Percentiles rank a stretch among this genome's conserved stretches.
Evolutionary conservation across 768 basidiomycete species (phyloP).

Genomic region (Suillus ampliporus): DNA sequence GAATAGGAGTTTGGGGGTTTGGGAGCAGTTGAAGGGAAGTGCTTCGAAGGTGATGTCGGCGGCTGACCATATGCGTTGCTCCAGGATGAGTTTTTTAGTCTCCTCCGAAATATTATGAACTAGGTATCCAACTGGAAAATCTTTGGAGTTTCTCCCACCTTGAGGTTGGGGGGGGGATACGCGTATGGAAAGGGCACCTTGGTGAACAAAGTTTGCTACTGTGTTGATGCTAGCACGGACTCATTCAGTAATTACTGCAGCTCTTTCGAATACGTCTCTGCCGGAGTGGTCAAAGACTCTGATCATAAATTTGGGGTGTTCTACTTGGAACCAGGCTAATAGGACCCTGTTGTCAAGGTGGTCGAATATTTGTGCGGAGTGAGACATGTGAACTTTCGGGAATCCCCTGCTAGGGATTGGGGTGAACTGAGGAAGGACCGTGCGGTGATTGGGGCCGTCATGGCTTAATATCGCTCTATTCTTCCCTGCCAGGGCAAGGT

Average conservation of each 20-base stretch:
- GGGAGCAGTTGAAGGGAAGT: not conserved
- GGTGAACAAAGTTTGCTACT: not conserved
- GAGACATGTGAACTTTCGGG: not conserved
- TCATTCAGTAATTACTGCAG: not conserved
- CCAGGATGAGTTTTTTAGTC: not conserved
- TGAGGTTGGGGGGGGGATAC: not conserved
- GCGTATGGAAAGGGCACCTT: not conserved
- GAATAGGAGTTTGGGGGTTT: not conserved
- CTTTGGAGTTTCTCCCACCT: not conserved
- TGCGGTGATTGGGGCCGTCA: not conserved
- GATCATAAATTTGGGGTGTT: not conserved
- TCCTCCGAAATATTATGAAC: not conserved
- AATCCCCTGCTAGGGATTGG: not conserved
- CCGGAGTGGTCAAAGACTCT: not conserved
- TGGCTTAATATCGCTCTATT: not conserved
- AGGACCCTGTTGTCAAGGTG: not conserved
- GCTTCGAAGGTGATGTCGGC: not conserved
- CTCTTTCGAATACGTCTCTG: not conserved
- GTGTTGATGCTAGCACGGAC: not conserved
- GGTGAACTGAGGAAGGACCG: not conserved
- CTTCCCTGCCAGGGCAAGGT: not conserved
- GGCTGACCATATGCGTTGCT: not conserved
- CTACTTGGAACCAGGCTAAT: not conserved
- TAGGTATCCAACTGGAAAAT: not conserved
- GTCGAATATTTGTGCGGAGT: conserved; percentile 3